Base-by-base conservation (phyloP, 768 basidiomycete genomes). In the Rhizopogon roseolus region DNA sequence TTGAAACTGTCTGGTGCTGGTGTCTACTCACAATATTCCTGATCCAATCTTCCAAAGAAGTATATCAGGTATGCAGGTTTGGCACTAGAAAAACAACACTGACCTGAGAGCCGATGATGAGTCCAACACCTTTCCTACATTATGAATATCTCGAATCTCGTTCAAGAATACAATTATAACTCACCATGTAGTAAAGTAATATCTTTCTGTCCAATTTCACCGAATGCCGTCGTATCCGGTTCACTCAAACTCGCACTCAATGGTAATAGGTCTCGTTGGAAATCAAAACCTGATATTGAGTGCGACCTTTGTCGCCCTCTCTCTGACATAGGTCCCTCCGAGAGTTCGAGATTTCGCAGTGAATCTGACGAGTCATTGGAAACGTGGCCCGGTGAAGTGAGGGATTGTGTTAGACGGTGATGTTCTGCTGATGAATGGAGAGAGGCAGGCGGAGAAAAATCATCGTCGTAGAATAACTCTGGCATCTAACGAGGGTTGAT, bases 51-150 rank as follows among this genome's bases (percentile, higher is more conserved):
- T 57, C 42, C 9, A 39, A 17, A 52, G 2, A 44, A 19, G 41
- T 52, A 10, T 5, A 46, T 59, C 50, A 60, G 38, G n/a, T 4
- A 22, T 37, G 34, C 5, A 22, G 5, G 14, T 25, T 25, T 36
- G 5, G 9, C 22, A 25, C 6, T 25, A 48, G 32, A 36, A 9
- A 11, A 22, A 10, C 5, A 36, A 34, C 10, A 36, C 46, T 60
- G 63, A 87, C 88, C 77, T 95, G 93, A 60, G 82, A 69, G 6
- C 93, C 92, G 16, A 90, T 84, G 57, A 94, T 81, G 41, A 97
- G 73, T 28, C 89, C 93, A 59, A 96, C 81, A n/a, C 89, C 93
- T 48, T 34, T 48, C 25, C 19, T 36, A 6, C 9, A 25, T 22
- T 92, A 58, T 32, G 36, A 22, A 36, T 36, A 42, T 16, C 32